These are phyloP conservation scores for Pythium periplocum DNA, from an alignment of 352 stramenopile genomes.

Conservation along the genomic window DNA sequence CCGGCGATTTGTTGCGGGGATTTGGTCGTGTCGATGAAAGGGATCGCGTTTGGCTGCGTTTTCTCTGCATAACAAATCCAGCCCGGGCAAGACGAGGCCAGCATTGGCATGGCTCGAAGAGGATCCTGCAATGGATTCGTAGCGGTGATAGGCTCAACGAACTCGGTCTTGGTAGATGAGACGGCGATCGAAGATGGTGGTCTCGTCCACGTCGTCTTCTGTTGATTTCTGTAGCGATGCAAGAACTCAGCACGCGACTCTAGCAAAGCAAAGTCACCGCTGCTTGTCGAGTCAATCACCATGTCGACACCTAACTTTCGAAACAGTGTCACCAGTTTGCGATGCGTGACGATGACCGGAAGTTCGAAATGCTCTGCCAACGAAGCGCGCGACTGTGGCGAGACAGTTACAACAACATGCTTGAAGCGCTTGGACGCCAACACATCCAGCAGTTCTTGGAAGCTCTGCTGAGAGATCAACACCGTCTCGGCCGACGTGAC, in stretches of 20 bases:
- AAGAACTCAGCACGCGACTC: slow-evolving; percentile 91
- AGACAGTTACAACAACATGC: slow-evolving; percentile 83
- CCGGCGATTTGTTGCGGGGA: slow-evolving; percentile 94
- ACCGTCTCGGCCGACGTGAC: slow-evolving; percentile 98
- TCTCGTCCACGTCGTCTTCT: slow-evolving; percentile 57
- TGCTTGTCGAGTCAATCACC: slow-evolving; percentile 90
- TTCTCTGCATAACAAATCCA: slow-evolving; percentile 99
- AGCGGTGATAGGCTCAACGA: slow-evolving; percentile 43
- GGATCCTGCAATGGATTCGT: slow-evolving; percentile 58
- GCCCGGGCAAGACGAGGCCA: slow-evolving; percentile 95
- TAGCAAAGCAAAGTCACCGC: slow-evolving; percentile 90
- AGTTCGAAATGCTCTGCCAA: slow-evolving; percentile 79
- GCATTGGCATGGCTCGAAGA: slow-evolving; percentile 81
- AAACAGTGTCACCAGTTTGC: slow-evolving; percentile 76
- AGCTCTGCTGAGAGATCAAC: slow-evolving; percentile 96
- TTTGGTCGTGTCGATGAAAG: slow-evolving; percentile 93
- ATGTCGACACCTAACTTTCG: slow-evolving; percentile 82
- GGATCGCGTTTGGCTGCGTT: slow-evolving; percentile 91
- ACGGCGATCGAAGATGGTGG: slow-evolving; percentile 68
- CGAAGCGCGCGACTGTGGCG: slow-evolving; percentile 83
- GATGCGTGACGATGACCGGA: slow-evolving; percentile 53
- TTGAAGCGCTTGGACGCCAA: slow-evolving; percentile 39
- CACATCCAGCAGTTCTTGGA: slow-evolving; percentile 78
- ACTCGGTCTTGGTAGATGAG: slow-evolving; percentile 66
- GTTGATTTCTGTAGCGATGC: slow-evolving; percentile 71